Base-by-base conservation (phyloP, 1,284 basidiomycete genomes). In the Boletus semigastroideus region DNA sequence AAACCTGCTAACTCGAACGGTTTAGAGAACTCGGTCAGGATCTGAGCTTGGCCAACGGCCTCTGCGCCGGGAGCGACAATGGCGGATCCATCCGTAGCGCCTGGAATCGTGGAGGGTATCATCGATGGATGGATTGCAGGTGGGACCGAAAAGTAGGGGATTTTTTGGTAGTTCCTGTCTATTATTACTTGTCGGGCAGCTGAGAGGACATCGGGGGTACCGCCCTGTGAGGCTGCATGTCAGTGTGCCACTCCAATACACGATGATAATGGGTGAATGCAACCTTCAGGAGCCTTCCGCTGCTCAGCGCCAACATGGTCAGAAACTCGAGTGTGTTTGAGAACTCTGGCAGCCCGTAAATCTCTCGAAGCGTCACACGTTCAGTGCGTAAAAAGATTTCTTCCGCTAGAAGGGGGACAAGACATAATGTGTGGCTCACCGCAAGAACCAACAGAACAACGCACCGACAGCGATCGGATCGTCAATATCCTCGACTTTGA, bases 121-220 rank as follows among this genome's bases (percentile, higher is more conserved):
- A 81, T 78, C 2, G 90, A 92, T 0, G 87, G 84, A 64, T 94
- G 92, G 3, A 91, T 67, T 3, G 74, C 65, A 0, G 96, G 95
- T 3, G 94, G 92, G 1, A 76, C 69, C 1, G 92, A 92, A 72
- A 80, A 90, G 72, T 93, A 98, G 0, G 90, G 87, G 25, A 98
- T 98, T 66, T 94, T 94, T 63, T 98, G 94, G 57, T 92, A 84
- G 66, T 98, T 98, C 95, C 96, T 98, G 68, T 99, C 96, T 43
- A 80, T 83, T 5, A 99, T 72, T n/a, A 98, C 80, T 14, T 87
- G 85, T 28, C 92, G 84, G 0, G 94, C 94, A 0, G 92, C 83
- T 0, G 87, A 80, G 42, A 90, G 83, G 17, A 96, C 70, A 70
- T 98, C 94, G 1, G 96, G 94, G 3, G 94, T 88, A 51, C 95